phyloP scores from a whole-genome alignment of 2,329 filamentous ascomycete genomes.

The Talaromyces sp. region DNA sequence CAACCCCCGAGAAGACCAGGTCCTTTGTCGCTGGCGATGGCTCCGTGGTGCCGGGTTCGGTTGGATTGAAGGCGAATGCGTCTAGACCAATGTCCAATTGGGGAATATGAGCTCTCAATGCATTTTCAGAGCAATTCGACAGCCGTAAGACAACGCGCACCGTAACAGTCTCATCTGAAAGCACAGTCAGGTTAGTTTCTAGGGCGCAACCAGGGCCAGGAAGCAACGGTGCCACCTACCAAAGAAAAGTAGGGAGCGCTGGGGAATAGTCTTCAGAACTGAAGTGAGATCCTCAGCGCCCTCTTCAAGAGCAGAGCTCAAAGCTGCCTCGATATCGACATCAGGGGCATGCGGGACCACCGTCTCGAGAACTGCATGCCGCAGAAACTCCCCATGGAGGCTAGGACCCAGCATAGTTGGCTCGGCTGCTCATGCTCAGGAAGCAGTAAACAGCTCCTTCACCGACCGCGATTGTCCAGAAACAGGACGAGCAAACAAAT shows the following conservation, averaged over 20 bases:
- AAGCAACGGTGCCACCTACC: conserved; percentile 29
- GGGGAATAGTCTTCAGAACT: conserved; percentile 44
- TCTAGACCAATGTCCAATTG: conserved; percentile 49
- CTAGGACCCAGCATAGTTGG: conserved; percentile 28
- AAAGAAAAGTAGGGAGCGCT: conserved; percentile 50
- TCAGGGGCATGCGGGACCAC: conserved; percentile 39
- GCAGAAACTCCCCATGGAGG: conserved; percentile 36
- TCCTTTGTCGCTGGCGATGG: conserved; percentile 29
- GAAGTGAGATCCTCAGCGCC: conserved; percentile 39
- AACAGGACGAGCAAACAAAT: neutral
- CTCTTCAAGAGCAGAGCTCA: conserved; percentile 42
- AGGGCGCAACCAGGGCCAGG: neutral
- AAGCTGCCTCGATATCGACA: conserved; percentile 33
- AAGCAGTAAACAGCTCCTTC: conserved; percentile 11
- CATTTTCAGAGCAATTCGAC: conserved; percentile 44
- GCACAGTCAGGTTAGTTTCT: conserved; percentile 43
- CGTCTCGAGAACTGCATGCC: conserved; percentile 39
- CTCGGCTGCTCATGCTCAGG: conserved; percentile 19
- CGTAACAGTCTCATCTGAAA: conserved; percentile 50
- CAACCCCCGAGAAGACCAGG: conserved; percentile 37
- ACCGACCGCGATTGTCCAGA: conserved; percentile 1
- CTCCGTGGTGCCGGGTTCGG: conserved; percentile 38
- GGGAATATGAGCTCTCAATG: conserved; percentile 44
- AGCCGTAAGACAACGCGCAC: conserved; percentile 49
- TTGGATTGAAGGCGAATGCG: conserved; percentile 39